Base-by-base conservation (phyloP, 257 asterid species). In the Sherardia arvensis region DNA sequence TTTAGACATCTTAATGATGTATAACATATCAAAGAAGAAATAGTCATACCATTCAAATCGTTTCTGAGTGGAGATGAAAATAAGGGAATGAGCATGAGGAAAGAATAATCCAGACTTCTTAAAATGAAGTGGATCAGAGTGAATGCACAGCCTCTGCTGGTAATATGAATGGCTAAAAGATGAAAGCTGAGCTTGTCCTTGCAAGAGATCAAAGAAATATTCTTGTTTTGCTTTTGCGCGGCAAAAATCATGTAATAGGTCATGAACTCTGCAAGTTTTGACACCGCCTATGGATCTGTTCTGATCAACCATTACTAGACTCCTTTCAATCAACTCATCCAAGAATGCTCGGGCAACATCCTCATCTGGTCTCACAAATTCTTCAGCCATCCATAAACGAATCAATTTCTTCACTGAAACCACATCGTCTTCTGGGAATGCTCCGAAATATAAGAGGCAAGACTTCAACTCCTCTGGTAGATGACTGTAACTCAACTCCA, bases 331-430 rank as follows among this genome's bases (percentile, higher is more conserved):
- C 25, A 64, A 22, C 15, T 26, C 58, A 14, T 2, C 29, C 20
- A 64, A 8, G 26, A 28, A 64, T 7, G 28, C 29, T 27, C 32
- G 25, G 17, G 69, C 69, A 57, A 45, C 29, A 49, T 65, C 59
- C 20, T 48, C 69, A 5, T 29, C 6, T 57, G 3, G 23, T 25
- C 11, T 28, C 0, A 66, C 5, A 15, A 66, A 66, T 14, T 62
- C 54, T n/a, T n/a, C n/a, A n/a, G n/a, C n/a, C n/a, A n/a, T n/a
- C n/a, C n/a, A n/a, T n/a, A n/a, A n/a, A n/a, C n/a, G n/a, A n/a
- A n/a, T n/a, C n/a, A n/a, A n/a, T n/a, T n/a, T n/a, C n/a, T n/a
- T n/a, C n/a, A n/a, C n/a, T n/a, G n/a, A n/a, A n/a, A n/a, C n/a
- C n/a, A n/a, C n/a, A n/a, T n/a, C n/a, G n/a, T n/a, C n/a, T n/a